Evolutionary conservation across 176 grass and related monocot genomes (phyloP), one percentile per base, ranked within the genome.

Genomic region (Aegilops umbellulata): DNA sequence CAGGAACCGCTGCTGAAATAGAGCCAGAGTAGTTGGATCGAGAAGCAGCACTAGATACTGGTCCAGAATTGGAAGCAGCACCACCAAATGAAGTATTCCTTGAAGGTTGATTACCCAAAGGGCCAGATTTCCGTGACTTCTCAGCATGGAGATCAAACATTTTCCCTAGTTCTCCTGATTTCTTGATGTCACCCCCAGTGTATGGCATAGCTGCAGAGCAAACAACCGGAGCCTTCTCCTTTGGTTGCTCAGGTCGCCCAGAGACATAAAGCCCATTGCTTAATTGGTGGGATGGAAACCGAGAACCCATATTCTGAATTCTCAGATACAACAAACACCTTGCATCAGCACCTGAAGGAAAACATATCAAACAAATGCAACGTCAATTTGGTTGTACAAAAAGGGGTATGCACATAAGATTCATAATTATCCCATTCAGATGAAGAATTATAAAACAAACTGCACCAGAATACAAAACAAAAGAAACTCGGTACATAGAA

Each of bases 211-310:
- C 90, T 67, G 82, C 34, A 19, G 97, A 96, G 87, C 90, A 91
- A 69, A 92, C 85, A 24, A 84, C 78, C 20, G 94, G 87, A 62
- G 84, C 79, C 86, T 95, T 98, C 82, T 98, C 94, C 89, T 98
- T 98, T 26, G 83, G 79, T 83, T 92, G 90, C 82, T 92, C 94
- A 38, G 90, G 94, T 36, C 92, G 94, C 29, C 97, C 97, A 58
- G 97, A 98, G 55, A 98, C 97, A 58, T 98, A 98, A 5, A 98
- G 84, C 51, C 97, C 97, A 89, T 89, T 96, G 87, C 94, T 98
- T 51, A 98, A 84, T 82, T 98, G 92, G 87, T 98, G 94, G 14
- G 93, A 95, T 85, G 96, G 92, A 88, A 94, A 93, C 83, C 97
- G 93, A 9, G 86, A 93, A 82, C 88, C 89, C 97, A 98, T 98